Evolutionary conservation across 2,329 filamentous ascomycete species (phyloP), one percentile per base, ranked within the genome.

Genomic region (Fusarium gaditjirri): DNA sequence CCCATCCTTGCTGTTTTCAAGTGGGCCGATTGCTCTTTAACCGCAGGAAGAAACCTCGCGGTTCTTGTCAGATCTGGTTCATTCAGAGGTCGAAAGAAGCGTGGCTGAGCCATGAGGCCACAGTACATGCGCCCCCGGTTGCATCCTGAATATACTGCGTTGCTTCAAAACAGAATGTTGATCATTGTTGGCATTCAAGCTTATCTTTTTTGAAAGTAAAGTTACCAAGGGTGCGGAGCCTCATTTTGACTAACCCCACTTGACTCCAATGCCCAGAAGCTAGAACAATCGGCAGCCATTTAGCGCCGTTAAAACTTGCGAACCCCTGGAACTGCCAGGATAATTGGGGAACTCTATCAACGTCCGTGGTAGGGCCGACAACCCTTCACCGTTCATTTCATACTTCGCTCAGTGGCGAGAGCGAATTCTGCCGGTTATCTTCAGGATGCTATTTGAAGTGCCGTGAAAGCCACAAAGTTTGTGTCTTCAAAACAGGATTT

Each of bases 321-420:
- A 60, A 63, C 65, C 70, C 66, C 66, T 72, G 70, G 43, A 56
- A 44, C 55, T 70, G 46, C 36, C 47, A 31, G 42, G 36, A 61
- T 61, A 52, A 50, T 68, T 73, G 65, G 65, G 67, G 65, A 60
- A 53, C 7, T 67, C 38, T 49, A 54, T 29, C 55, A 58, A 63
- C 19, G 65, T 53, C 70, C 70, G 70, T 63, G 65, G 57, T 73
- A 72, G 57, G 61, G 53, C 70, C 70, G 70, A 53, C 49, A 56
- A 58, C 50, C 35, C 46, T 64, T 70, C 60, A 67, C 61, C 65
- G 62, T 41, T 43, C 43, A 63, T 69, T 68, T 47, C 39, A 57
- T 50, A 25, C 49, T 25, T 64, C 42, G 29, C 12, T 41, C 14
- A 36, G 56, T 42, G 68, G 43, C 56, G 46, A 64, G 53, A 44